phyloP scores from a whole-genome alignment of 2,329 filamentous ascomycete species.

The Fusarium marasasianum region DNA sequence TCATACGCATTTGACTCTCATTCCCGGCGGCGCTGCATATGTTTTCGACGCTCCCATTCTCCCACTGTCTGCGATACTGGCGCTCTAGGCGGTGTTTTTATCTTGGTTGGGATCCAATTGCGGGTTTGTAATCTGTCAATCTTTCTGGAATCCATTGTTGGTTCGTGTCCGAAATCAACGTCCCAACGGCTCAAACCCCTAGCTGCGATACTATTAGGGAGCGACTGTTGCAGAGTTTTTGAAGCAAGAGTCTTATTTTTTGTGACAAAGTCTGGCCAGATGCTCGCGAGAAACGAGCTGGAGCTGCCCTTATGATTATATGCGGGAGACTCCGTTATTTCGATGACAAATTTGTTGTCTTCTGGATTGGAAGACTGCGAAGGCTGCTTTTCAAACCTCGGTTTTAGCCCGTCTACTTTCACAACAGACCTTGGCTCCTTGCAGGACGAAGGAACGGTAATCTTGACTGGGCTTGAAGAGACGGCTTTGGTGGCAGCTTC shows the following conservation, averaged over 20 bases:
- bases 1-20: not conserved
- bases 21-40: not conserved
- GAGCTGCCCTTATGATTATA: slow-evolving; percentile 54
- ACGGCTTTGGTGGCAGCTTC: slow-evolving; percentile 54
- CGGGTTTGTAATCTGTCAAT: slow-evolving; percentile 22
- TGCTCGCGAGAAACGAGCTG: slow-evolving; percentile 50
- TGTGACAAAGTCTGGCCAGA: slow-evolving; percentile 53
- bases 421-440: slow-evolving; percentile 43
- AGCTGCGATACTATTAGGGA: slow-evolving; percentile 51
- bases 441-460: slow-evolving; percentile 49
- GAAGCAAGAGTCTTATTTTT: slow-evolving; percentile 49
- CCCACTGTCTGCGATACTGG: not conserved
- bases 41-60: not conserved
- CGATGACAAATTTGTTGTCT: slow-evolving; percentile 53
- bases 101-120: slow-evolving; percentile 32
- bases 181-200: slow-evolving; percentile 57
- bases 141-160: not conserved
- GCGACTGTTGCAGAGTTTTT: slow-evolving; percentile 49
- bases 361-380: not conserved
- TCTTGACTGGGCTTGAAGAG: slow-evolving; percentile 57
- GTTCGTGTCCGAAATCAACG: slow-evolving; percentile 39
- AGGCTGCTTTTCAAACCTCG: not conserved
- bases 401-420: not conserved
- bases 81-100: not conserved
- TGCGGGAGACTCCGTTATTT: slow-evolving; percentile 51